Evolutionary conservation across 805 yeast genomes (phyloP), one percentile per base, ranked within the genome.

Genomic region (Lipomyces japonicus): DNA sequence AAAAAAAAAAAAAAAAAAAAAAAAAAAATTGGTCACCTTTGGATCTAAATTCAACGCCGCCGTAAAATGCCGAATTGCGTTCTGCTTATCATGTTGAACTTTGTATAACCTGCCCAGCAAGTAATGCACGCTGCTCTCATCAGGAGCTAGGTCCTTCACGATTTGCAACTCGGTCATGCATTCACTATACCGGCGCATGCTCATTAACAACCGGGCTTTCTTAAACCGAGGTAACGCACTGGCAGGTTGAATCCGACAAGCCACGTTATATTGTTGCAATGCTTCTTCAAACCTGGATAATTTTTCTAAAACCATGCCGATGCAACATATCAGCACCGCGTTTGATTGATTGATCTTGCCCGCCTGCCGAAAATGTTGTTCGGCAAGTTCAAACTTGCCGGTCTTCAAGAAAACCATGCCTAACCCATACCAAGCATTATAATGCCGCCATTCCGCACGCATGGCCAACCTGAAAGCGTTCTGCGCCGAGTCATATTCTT

Each of bases 351-450:
- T 93, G 42, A 93, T 87, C 32, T 83, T 78, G 14, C 86, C 79
- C 0, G 97, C 97, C 62, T 84, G 86, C 47, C 88, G 73, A 70
- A 91, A 88, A 67, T 88, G 95, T 55, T 80, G 79, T 61, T 88
- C 90, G 0, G 97, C 96, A 61, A 81, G 80, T 39, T 78, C 80
- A 62, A 81, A 81, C 60, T 87, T 89, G 3, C 97, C 97, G 45
- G 89, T 70, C 62, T 88, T 86, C 65, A 88, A 76, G 65, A 82
- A 84, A 25, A 89, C 95, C 91, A 89, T 88, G 5, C 97, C 98
- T 49, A 93, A 78, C 24, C 98, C 98, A 63, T 93, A 93, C 62
- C 90, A 80, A 0, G 97, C 97, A 67, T 91, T 93, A 68, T 90
- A 93, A 65, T 88, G 96, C 50, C 89, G 74, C 41, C 82, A 75